Evolutionary conservation across 78 protist genomes (phyloP).

Genomic region (Dictyostelium firmibasis): DNA sequence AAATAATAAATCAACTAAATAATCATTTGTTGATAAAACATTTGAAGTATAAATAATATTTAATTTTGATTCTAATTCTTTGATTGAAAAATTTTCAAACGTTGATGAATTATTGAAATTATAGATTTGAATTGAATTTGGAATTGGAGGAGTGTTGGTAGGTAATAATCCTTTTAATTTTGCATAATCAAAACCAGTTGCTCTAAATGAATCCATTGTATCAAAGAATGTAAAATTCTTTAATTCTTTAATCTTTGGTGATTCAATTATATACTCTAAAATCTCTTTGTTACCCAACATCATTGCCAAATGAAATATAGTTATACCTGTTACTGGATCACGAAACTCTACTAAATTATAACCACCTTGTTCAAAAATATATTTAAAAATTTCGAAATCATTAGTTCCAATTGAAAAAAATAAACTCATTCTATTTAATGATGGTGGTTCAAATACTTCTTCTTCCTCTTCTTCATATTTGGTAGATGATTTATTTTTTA

Average conservation of each 20-base stretch:
- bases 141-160: not conserved
- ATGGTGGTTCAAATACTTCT: not conserved
- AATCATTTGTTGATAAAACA: conserved; percentile 13
- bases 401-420: conserved; percentile 30
- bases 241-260: not conserved
- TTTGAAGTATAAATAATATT: conserved; percentile 18
- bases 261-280: not conserved
- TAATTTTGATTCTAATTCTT: not conserved
- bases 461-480: not conserved
- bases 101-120: not conserved
- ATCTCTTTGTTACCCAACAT: conserved; percentile 25
- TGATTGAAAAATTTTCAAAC: not conserved
- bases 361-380: conserved; percentile 23
- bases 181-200: conserved; percentile 53
- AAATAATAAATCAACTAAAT: conserved; percentile 41
- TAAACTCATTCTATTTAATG: conserved; percentile 31
- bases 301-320: conserved; percentile 46
- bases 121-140: conserved; percentile 35
- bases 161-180: not conserved
- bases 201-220: conserved; percentile 40
- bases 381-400: conserved; percentile 16
- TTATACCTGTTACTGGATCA: conserved; percentile 41
- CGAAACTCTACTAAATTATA: not conserved
- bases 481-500: too few relatives aligned
- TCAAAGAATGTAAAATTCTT: not conserved